These are phyloP conservation scores for Aspergillus heteromorphus DNA, from an alignment of 495 filamentous ascomycete species.

Conservation along the genomic window DNA sequence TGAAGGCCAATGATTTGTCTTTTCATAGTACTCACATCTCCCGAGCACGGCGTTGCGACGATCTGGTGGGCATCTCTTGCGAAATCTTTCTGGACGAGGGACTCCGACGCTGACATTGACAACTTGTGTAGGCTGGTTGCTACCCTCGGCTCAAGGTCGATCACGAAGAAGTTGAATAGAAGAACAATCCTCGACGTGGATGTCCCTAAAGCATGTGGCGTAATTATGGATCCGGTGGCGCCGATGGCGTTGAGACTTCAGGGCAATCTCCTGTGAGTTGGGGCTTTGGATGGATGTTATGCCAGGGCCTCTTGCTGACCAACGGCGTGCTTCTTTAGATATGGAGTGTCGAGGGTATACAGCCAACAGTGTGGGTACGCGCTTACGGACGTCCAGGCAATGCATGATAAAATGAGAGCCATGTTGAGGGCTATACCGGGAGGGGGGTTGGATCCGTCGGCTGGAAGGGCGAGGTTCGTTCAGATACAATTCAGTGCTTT, in stretches of 20 bases:
- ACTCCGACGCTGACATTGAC: neutral
- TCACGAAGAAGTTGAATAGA: slow-evolving; percentile 68
- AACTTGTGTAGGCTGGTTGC: slow-evolving; percentile 69
- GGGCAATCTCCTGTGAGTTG: slow-evolving; percentile 68
- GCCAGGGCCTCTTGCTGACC: neutral
- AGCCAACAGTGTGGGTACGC: slow-evolving; percentile 83
- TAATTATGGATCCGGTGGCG: slow-evolving; percentile 75
- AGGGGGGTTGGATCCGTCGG: slow-evolving; percentile 61
- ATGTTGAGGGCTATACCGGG: slow-evolving; percentile 53
- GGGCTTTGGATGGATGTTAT: neutral
- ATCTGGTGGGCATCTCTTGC: slow-evolving; percentile 60
- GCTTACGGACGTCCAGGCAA: slow-evolving; percentile 70
- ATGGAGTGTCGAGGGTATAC: slow-evolving; percentile 79
- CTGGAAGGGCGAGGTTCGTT: slow-evolving; percentile 66
- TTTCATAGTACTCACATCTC: slow-evolving; percentile 71
- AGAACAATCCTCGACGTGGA: slow-evolving; percentile 87
- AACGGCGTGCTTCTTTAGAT: slow-evolving; percentile 38
- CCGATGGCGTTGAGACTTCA: slow-evolving; percentile 91
- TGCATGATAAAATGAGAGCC: slow-evolving; percentile 64
- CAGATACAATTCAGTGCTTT: neutral
- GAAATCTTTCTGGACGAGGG: neutral
- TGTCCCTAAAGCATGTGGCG: slow-evolving; percentile 77
- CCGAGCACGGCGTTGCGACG: slow-evolving; percentile 86
- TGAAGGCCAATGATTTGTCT: slow-evolving; percentile 11
- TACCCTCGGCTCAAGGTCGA: slow-evolving; percentile 73